These are phyloP conservation scores for Monilinia vaccinii-corymbosi DNA, from an alignment of 2,329 filamentous ascomycete genomes.

Conservation along the genomic window DNA sequence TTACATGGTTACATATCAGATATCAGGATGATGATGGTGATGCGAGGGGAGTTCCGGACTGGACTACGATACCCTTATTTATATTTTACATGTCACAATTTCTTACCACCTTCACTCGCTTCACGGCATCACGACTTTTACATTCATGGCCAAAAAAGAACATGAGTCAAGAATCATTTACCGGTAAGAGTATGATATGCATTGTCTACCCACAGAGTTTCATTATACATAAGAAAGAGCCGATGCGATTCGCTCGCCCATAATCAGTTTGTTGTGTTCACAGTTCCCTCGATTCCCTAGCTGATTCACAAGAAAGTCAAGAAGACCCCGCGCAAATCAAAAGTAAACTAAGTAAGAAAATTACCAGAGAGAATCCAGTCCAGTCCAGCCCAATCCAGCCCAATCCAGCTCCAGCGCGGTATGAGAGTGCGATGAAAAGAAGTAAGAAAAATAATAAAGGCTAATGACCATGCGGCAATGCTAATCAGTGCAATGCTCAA, in stretches of 20 bases:
- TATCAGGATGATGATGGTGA: neutral
- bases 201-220: slow-evolving; percentile 31
- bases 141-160: neutral
- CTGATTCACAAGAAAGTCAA: slow-evolving; percentile 12
- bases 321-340: slow-evolving; percentile 11
- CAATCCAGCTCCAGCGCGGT: no score
- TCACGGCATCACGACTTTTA: neutral
- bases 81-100: neutral
- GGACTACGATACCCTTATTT: slow-evolving; percentile 21
- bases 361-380: slow-evolving; percentile 8
- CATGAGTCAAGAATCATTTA: neutral
- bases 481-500: slow-evolving; percentile 15
- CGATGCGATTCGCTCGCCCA: neutral
- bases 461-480: neutral
- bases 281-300: slow-evolving; percentile 6
- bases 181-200: slow-evolving; percentile 13
- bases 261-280: slow-evolving; percentile 9
- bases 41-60: slow-evolving; percentile 15
- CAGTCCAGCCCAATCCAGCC: slow-evolving; percentile 4
- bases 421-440: slow-evolving; percentile 2
- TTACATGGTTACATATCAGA: no score
- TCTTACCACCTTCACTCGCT: neutral
- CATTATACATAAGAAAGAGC: slow-evolving; percentile 28
- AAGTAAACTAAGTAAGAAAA: neutral
- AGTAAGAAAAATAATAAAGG: slow-evolving; percentile 1